phyloP scores from a whole-genome alignment of 305 asterid species.

The Lippia alba region DNA sequence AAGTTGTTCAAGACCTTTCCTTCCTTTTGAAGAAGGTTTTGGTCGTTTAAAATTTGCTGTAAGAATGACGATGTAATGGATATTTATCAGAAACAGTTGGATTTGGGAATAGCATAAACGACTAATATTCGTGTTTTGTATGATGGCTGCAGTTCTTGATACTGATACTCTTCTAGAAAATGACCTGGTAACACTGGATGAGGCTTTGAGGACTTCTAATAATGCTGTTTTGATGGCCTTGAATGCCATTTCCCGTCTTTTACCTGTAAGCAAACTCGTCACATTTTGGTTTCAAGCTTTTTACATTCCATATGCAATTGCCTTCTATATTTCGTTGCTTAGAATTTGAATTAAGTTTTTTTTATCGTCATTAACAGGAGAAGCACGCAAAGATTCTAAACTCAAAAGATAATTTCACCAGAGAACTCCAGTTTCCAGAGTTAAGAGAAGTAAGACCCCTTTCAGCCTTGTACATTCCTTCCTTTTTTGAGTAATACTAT shows the following conservation, averaged over 20 bases:
- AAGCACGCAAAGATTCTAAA: slow-evolving; percentile 60
- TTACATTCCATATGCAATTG: slow-evolving; percentile 23
- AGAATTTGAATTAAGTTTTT: slow-evolving; percentile 16
- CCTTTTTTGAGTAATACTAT: slow-evolving; percentile 23
- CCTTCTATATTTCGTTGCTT: slow-evolving; percentile 30
- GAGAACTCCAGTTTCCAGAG: slow-evolving; percentile 69
- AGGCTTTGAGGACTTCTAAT: slow-evolving; percentile 81
- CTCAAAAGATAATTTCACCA: slow-evolving; percentile 46
- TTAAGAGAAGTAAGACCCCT: slow-evolving; percentile 55
- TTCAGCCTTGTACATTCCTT: slow-evolving; percentile 9
- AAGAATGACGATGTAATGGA: slow-evolving; percentile 18
- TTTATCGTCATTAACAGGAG: slow-evolving; percentile 59
- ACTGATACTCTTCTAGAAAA: slow-evolving; percentile 87
- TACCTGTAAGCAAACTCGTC: slow-evolving; percentile 62
- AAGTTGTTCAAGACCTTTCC: slow-evolving; percentile 14
- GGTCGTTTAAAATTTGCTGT: slow-evolving; percentile 22
- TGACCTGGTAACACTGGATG: slow-evolving; percentile 93
- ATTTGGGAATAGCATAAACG: slow-evolving; percentile 10
- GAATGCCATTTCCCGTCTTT: slow-evolving; percentile 77
- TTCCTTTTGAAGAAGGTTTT: slow-evolving; percentile 16
- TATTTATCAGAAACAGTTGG: slow-evolving; percentile 12
- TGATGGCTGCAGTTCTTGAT: slow-evolving; percentile 78
- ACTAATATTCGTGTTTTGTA: slow-evolving; percentile 41
- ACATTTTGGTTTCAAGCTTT: slow-evolving; percentile 30
- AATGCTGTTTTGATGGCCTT: slow-evolving; percentile 92